These are phyloP conservation scores for Oropetium thomaeum DNA, from an alignment of 176 grass and related monocot genomes.

Conservation along the genomic window DNA sequence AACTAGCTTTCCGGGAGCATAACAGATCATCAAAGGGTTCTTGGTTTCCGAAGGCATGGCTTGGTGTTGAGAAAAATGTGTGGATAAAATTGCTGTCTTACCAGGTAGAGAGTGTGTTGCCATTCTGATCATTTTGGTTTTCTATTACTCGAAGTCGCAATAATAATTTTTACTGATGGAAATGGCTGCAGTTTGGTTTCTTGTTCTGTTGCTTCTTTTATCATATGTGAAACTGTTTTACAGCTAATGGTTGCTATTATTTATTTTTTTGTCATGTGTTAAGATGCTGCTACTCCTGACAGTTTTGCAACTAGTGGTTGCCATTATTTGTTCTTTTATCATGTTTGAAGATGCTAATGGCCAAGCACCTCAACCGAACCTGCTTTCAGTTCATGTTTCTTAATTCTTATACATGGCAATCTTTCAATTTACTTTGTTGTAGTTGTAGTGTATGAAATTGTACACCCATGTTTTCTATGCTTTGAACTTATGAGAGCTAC, in stretches of 20 bases:
- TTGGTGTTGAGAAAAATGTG: constrained; percentile 81
- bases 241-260: neutral
- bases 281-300: too few relatives aligned
- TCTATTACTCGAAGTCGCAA: neutral
- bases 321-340: neutral
- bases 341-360: constrained; percentile 5
- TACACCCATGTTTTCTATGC: constrained; percentile 19
- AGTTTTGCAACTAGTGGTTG: too few relatives aligned
- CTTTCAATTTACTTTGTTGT: constrained; percentile 22
- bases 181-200: neutral
- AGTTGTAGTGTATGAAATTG: neutral
- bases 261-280: too few relatives aligned
- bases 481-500: constrained; percentile 29
- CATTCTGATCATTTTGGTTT: neutral
- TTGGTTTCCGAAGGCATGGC: constrained; percentile 84
- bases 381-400: constrained; percentile 18
- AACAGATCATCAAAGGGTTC: constrained; percentile 45
- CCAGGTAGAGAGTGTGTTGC: constrained; percentile 42
- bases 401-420: constrained; percentile 7
- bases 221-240: constrained; percentile 10
- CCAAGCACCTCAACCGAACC: constrained; percentile 16
- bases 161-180: neutral
- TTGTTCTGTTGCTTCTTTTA: neutral
- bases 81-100: constrained; percentile 93
- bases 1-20: constrained; percentile 75